Conservation (phyloP, 2,329 filamentous ascomycete species). For the Colletotrichum shisoi region DNA sequence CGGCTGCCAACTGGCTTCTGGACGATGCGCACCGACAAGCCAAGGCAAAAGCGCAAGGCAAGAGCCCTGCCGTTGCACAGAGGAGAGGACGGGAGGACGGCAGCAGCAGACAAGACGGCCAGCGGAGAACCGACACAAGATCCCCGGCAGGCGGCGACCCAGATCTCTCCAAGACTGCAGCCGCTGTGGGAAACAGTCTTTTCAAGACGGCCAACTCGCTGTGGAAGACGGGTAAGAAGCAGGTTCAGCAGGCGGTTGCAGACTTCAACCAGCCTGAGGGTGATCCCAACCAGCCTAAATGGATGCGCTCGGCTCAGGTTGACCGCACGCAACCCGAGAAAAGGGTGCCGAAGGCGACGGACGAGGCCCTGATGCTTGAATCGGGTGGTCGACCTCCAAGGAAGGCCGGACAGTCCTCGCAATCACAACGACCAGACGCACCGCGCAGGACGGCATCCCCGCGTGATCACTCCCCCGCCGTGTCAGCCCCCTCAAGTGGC, state of each 20-base stretch:
- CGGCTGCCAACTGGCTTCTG: conserved; percentile 85
- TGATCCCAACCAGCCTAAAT: conserved; percentile 85
- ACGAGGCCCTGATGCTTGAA: conserved; percentile 84
- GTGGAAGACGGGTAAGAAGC: conserved; percentile 95
- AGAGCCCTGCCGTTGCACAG: conserved; percentile 55
- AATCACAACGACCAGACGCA: conserved; percentile 47
- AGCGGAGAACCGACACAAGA: conserved; percentile 56
- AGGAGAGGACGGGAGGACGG: conserved; percentile 50
- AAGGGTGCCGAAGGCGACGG: conserved; percentile 59
- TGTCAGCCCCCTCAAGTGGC: conserved; percentile 54
- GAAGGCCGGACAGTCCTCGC: conserved; percentile 44
- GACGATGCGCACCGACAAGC: conserved; percentile 89
- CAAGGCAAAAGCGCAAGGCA: conserved; percentile 71
- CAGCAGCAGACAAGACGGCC: conserved; percentile 37
- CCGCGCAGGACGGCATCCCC: conserved; percentile 43
- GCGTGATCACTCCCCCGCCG: conserved; percentile 60
- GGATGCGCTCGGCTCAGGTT: conserved; percentile 80
- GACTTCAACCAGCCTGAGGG: conserved; percentile 78
- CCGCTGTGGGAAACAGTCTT: conserved; percentile 81
- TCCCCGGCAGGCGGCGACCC: conserved; percentile 67
- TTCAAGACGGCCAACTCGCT: conserved; percentile 94
- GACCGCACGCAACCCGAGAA: conserved; percentile 51
- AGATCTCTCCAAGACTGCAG: conserved; percentile 81
- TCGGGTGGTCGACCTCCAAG: conserved; percentile 65
- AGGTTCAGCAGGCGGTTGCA: conserved; percentile 87